Base-by-base conservation (phyloP, 2,329 filamentous ascomycete genomes). In the Talaromyces pinophilus region DNA sequence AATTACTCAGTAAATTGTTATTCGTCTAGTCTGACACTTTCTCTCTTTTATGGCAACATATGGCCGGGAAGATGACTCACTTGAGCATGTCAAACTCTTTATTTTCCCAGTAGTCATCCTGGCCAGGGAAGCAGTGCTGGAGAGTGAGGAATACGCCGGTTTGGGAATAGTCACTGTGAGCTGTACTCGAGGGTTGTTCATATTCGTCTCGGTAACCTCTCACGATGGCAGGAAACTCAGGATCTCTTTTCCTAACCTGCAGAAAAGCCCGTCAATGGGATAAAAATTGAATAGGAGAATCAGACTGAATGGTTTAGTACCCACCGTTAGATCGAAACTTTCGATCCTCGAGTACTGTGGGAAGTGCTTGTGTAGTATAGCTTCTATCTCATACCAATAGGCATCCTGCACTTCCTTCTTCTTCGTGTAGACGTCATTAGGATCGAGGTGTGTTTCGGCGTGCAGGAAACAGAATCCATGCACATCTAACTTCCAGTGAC, bases 71-170 rank as follows among this genome's bases (percentile, higher is more conserved):
- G 22, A 50, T 50, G 46, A 61, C 59, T 61, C 22, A 61, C 59
- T 61, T 61, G 13, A 61, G 59, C 59, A 61, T 61, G 40, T 61
- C 59, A 48, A 61, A 61, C 19, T 61, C 59, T n/a, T 61, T 61
- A 17, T 61, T 40, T 61, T 61, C 28, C 59, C 59, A 61, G 30
- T 44, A 61, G 40, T 44, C 15, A 15, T 61, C 59, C 25, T 61
- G 59, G 25, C 59, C 59, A 7, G 59, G 59, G 22, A 61, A 61
- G 28, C 59, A 61, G 33, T 61, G 59, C 38, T 61, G 59, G 38
- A 61, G 59, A n/a, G 59, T 30, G 17, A 61, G 59, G 15, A 46
- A 61, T 15, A 22, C 59, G 6, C 59, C 59, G 5, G 40, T 28
- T 30, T 61, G 59, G 22, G 59, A 61, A 48, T 61, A 61, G 28